These are phyloP conservation scores for Tetrahymena malaccensis DNA, from an alignment of 73 alveolate species.

Conservation along the genomic window DNA sequence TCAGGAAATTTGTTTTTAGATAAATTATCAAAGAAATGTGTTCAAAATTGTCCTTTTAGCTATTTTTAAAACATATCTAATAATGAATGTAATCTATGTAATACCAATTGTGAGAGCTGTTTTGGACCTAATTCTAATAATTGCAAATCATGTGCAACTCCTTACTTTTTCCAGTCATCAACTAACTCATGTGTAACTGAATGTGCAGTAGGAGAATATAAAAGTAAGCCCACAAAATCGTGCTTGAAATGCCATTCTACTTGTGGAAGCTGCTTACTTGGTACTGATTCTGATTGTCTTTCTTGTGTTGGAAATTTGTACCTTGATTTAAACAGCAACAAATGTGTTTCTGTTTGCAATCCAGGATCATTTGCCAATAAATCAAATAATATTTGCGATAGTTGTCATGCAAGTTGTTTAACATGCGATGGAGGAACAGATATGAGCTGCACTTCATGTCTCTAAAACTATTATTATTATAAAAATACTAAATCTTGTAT, in stretches of 20 bases:
- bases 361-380: not conserved
- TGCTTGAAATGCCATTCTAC: not conserved
- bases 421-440: not conserved
- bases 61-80: not conserved
- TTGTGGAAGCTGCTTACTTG: not conserved
- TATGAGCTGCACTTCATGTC: not conserved
- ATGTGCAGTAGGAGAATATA: not conserved
- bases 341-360: not conserved
- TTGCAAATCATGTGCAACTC: not conserved
- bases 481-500: not conserved
- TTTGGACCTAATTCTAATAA: not conserved
- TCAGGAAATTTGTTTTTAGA: not conserved
- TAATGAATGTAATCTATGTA: not conserved
- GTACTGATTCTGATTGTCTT: not conserved
- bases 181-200: not conserved
- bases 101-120: not conserved
- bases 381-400: not conserved
- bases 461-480: not conserved
- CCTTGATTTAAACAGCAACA: not conserved
- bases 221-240: not conserved
- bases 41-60: not conserved
- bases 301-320: not conserved
- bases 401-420: not conserved
- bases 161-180: not conserved
- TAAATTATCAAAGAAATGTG: not conserved